These are phyloP conservation scores for Boletus vermiculosoides DNA, from an alignment of 768 basidiomycete genomes.

Conservation along the genomic window DNA sequence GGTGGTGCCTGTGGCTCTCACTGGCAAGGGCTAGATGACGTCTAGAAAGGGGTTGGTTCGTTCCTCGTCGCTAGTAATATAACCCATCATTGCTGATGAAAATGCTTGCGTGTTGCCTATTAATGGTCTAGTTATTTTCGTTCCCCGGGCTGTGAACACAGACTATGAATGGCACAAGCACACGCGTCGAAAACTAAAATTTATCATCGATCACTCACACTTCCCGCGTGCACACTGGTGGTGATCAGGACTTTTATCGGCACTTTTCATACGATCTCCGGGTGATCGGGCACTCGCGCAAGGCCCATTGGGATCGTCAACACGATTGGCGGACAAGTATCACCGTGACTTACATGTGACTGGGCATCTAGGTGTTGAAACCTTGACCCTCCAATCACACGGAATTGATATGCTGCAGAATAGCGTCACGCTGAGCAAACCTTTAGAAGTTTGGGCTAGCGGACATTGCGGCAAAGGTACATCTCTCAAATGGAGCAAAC, in stretches of 20 bases:
- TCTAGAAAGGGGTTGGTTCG: neutral
- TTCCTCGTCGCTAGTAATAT: neutral
- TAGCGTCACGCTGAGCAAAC: neutral
- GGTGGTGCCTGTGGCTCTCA: neutral
- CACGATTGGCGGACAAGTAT: neutral
- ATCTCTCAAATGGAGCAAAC: neutral
- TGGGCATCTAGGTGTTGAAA: neutral
- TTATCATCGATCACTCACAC: neutral
- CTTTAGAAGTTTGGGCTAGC: neutral
- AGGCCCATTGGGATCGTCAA: neutral
- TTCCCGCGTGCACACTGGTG: neutral
- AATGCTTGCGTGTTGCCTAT: neutral
- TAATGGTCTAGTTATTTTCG: neutral
- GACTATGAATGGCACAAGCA: neutral
- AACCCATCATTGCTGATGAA: neutral
- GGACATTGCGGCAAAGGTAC: neutral
- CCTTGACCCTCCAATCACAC: neutral
- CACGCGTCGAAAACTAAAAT: neutral
- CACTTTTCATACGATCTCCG: conserved; percentile 3
- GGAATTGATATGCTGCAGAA: neutral
- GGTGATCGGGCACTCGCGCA: neutral
- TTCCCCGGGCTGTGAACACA: neutral
- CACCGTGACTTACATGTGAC: neutral
- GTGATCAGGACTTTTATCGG: neutral
- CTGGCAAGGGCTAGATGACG: neutral